Evolutionary conservation across 352 stramenopile species (phyloP), one percentile per base, ranked within the genome.

Genomic region (Globisporangium sylvaticum): DNA sequence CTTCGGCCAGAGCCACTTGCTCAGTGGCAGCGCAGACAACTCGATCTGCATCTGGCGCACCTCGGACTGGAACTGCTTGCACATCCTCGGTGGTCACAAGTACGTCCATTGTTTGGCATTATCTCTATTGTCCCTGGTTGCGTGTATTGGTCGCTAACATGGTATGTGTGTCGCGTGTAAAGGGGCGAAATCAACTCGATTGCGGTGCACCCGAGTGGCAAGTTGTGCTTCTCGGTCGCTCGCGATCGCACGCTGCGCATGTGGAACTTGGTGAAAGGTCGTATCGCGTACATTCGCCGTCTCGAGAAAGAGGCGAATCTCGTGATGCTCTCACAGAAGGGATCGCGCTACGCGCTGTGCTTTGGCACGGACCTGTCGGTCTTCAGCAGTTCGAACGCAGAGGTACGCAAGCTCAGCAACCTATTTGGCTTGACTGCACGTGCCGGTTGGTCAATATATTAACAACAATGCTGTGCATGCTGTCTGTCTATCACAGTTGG

Each of bases 41-140:
- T 93, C 87, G 34, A 94, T 97, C 61, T 95, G 87, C 57, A 94
- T 97, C 55, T 97, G 89, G 89, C 87, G 89, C 63, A 94, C 87
- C 52, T 89, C 87, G 2, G 89, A 97, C 68, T 97, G 89, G 89
- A 94, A 95, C 64, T 94, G 87, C 55, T 52, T 97, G 58, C 88
- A 95, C 71, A 95, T 94, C 68, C 87, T 97, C 37, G 88, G 88
- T 71, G 86, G 88, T 61, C 88, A 95, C 80, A 94, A 95, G 80
- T 90, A 68, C 62, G 78, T 58, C 1, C 15, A 15, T 24, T 42
- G 18, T 46, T 1, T 8, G n/a, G n/a, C n/a, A 34, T 64, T n/a
- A 14, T 58, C 12, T 44, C 24, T 37, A 24, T 53, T 3, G 1
- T 54, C 31, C 67, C 25, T 42, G 37, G 24, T 65, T 46, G 10